These are phyloP conservation scores for Pontederia paniculata DNA, from an alignment of 176 grass and related monocot genomes.

Conservation along the genomic window DNA sequence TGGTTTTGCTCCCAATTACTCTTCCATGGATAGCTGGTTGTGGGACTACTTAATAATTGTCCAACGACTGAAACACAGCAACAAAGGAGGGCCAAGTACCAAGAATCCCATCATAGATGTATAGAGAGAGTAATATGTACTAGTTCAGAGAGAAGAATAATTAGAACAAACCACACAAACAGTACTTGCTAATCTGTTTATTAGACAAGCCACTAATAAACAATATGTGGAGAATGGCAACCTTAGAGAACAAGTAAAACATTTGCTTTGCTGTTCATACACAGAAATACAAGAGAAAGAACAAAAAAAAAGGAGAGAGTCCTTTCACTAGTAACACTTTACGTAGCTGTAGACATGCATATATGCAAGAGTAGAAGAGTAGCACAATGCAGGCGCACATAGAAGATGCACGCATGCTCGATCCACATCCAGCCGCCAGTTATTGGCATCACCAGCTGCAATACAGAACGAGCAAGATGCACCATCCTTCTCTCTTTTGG, in stretches of 20 bases:
- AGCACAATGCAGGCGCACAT: not conserved
- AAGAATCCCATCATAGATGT: conserved; percentile 51
- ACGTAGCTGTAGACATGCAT: not conserved
- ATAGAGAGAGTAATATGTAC: too few species aligned
- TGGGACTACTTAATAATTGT: conserved; percentile 15
- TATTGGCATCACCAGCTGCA: not conserved
- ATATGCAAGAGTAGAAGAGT: not conserved
- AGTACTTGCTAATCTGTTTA: not conserved
- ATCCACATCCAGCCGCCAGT: not conserved
- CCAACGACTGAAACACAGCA: conserved; percentile 34
- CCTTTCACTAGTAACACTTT: not conserved
- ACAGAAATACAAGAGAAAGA: not conserved
- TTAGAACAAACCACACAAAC: not conserved
- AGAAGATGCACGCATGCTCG: not conserved
- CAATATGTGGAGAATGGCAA: not conserved
- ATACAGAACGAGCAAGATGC: conserved; percentile 19
- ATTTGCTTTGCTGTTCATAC: not conserved
- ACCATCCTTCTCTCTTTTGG: not conserved
- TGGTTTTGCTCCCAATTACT: conserved; percentile 47
- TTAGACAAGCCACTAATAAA: not conserved
- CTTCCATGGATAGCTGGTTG: conserved; percentile 32
- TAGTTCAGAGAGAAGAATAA: not conserved
- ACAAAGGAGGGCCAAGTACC: conserved; percentile 41
- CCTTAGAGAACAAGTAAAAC: not conserved
- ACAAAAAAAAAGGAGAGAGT: not conserved